Base-by-base conservation (phyloP, 2,329 filamentous ascomycete species). In the Penicillium oxalicum region DNA sequence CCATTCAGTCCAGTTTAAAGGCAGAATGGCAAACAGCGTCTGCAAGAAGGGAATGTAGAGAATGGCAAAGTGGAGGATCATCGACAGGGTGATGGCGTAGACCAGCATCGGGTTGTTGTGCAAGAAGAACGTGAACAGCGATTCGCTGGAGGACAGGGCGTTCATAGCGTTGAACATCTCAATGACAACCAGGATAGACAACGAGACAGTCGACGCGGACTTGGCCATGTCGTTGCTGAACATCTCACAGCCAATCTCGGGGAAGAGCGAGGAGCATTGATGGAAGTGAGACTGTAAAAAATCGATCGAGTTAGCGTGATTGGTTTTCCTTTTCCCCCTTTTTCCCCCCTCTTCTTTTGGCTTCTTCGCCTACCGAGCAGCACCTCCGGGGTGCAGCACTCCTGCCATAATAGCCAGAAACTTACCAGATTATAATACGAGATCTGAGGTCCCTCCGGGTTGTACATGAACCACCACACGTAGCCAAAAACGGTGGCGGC, bases 141-240 rank as follows among this genome's bases (percentile, higher is more conserved):
- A 95, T 72, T 98, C 93, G 70, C 88, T 95, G 0, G 90, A 95
- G 1, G 90, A 96, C 29, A 98, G 80, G 0, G 91, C 93, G 67
- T 98, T 98, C 86, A 97, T 91, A 61, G 93, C 93, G 73, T 98
- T 98, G 67, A 98, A 81, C 93, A 98, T 98, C 75, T 98, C 93
- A 64, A 98, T 97, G 52, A 96, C 90, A 40, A 98, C 93, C 13
- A 98, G 79, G 62, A 84, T 83, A 34, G 88, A 95, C 52, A 98
- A 79, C 5, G 90, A 96, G 27, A 98, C 84, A 1, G 93, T 98
- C 18, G 90, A 95, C 2, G 90, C 93, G 4, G 91, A 82, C 72
- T 91, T 91, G 58, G 91, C 83, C 77, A 87, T 86, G 56, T 89
- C 80, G 64, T 95, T 86, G 56, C 79, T 74, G 74, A 98, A 98